Percentiles rank a stretch among this genome's conserved stretches.
Conservation (phyloP, 2,329 filamentous ascomycete species). For the Diatrype stigma region DNA sequence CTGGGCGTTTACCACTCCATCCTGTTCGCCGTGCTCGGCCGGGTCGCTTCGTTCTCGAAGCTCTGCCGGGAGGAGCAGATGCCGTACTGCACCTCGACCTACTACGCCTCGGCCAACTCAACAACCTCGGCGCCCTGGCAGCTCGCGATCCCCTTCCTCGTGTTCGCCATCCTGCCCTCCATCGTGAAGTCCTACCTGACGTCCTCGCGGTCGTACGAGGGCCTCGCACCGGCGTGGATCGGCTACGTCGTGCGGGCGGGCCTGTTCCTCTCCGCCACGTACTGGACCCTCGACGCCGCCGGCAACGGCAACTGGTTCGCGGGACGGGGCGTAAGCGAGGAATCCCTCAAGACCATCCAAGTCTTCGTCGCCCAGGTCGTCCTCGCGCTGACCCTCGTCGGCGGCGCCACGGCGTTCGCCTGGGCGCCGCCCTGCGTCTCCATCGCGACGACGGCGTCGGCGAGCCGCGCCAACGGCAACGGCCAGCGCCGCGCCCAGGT, state of each 20-base stretch:
- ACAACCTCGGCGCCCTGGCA: slow-evolving; percentile 94
- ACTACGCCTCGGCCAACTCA: slow-evolving; percentile 86
- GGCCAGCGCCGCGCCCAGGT: slow-evolving; percentile 52
- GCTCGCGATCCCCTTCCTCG: slow-evolving; percentile 71
- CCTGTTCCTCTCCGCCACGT: slow-evolving; percentile 70
- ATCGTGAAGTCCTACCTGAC: slow-evolving; percentile 76
- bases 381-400: slow-evolving; percentile 75
- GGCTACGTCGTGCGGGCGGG: slow-evolving; percentile 73
- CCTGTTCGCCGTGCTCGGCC: slow-evolving; percentile 73
- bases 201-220: slow-evolving; percentile 82
- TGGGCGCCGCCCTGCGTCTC: slow-evolving; percentile 83
- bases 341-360: slow-evolving; percentile 66
- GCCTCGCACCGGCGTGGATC: slow-evolving; percentile 80
- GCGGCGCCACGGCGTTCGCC: slow-evolving; percentile 78
- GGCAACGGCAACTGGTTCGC: slow-evolving; percentile 81
- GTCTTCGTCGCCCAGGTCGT: slow-evolving; percentile 76
- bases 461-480: slow-evolving; percentile 34
- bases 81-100: slow-evolving; percentile 92
- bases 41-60: slow-evolving; percentile 80
- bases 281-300: slow-evolving; percentile 86
- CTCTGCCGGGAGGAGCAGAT: slow-evolving; percentile 98
- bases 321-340: slow-evolving; percentile 48
- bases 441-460: slow-evolving; percentile 49
- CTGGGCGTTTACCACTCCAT: slow-evolving; percentile 82
- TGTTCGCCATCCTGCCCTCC: slow-evolving; percentile 66